A percentile compares a stretch with the other conserved stretches of the same genome.
Evolutionary conservation across 371 early-diverging fungal species (phyloP).

Genomic region (Synchytrium microbalum): DNA sequence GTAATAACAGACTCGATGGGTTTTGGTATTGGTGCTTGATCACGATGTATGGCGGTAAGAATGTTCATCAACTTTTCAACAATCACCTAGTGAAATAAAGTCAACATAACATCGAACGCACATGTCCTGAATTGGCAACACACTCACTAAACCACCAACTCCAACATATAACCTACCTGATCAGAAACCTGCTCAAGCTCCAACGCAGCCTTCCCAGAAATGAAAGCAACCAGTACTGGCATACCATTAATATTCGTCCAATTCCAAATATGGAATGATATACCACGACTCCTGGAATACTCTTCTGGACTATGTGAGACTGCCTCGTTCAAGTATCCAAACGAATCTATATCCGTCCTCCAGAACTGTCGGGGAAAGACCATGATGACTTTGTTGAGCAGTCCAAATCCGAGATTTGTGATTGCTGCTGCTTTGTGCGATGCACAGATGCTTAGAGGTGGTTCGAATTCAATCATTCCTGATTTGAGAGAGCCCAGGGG

Average conservation of each 20-base stretch:
- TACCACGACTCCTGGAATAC: conserved; percentile 30
- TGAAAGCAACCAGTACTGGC: conserved; percentile 16
- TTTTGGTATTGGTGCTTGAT: neutral
- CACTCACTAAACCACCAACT: no score
- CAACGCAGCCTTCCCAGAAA: conserved; percentile 18
- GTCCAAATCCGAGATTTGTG: conserved; percentile 28
- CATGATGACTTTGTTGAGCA: conserved; percentile 38
- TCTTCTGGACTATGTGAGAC: conserved; percentile 5
- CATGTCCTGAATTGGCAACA: no score
- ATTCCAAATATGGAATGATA: conserved; percentile 34
- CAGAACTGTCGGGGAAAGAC: conserved; percentile 35
- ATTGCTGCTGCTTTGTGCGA: conserved; percentile 29
- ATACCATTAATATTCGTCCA: conserved; percentile 10
- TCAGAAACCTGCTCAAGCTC: conserved; percentile 16
- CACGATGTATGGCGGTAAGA: no score
- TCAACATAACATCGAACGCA: no score
- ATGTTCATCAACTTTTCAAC: no score
- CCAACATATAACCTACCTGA: no score
- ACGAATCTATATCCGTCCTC: conserved; percentile 26
- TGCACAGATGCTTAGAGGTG: conserved; percentile 33
- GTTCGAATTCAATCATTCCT: conserved; percentile 24
- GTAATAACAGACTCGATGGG: neutral
- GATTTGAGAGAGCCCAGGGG: conserved; percentile 34
- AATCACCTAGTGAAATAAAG: no score
- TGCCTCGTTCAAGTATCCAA: conserved; percentile 26